These are phyloP conservation scores for Saccharomycopsis malanga DNA, from an alignment of 805 yeast genomes.

Conservation along the genomic window DNA sequence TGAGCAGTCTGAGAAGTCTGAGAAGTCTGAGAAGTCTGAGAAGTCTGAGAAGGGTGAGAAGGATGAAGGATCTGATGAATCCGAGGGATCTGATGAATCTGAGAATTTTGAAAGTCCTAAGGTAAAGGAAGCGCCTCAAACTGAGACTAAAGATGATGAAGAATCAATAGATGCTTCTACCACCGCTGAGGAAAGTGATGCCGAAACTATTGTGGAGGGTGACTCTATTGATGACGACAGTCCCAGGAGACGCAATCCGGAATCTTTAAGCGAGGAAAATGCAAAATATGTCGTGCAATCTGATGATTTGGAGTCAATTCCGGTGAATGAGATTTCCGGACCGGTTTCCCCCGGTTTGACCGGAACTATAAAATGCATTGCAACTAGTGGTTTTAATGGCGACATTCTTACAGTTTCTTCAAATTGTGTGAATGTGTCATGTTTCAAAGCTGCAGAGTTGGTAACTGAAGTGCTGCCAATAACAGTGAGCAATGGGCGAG, in stretches of 20 bases:
- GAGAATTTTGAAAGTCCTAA: conserved; percentile 1
- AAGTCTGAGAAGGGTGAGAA: conserved; percentile 10
- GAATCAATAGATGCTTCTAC: conserved; percentile 1
- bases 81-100: background rate
- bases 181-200: conserved; percentile 11
- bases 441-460: too few relatives aligned
- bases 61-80: background rate
- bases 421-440: background rate
- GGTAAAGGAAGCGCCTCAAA: conserved; percentile 18
- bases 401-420: background rate
- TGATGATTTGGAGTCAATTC: too few relatives aligned
- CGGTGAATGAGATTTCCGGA: too few relatives aligned
- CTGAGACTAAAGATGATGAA: background rate
- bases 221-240: background rate
- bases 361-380: too few relatives aligned
- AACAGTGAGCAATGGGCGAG: background rate
- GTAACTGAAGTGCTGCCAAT: too few relatives aligned
- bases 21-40: conserved; percentile 8
- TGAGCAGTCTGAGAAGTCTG: background rate
- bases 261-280: background rate
- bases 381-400: too few relatives aligned
- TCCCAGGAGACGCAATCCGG: too few relatives aligned
- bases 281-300: too few relatives aligned
- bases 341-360: too few relatives aligned
- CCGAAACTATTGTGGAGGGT: conserved; percentile 11